These are phyloP conservation scores for Rubia tinctorum DNA, from an alignment of 305 asterid species.

Conservation along the genomic window DNA sequence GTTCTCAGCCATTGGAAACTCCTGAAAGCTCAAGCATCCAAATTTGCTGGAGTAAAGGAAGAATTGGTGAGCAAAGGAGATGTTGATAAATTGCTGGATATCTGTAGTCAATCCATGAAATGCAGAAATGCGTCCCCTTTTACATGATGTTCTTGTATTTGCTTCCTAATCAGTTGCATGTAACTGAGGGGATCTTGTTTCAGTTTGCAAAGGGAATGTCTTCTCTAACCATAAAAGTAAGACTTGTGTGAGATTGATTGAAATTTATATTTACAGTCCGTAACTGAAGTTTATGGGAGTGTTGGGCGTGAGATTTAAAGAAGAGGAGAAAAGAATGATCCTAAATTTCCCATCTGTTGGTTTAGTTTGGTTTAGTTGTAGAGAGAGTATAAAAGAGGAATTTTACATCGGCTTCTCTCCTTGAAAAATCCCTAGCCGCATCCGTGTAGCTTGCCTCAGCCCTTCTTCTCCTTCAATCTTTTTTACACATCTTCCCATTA, in stretches of 20 bases:
- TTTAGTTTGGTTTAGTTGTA: too few species aligned
- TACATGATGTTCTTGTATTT: background rate
- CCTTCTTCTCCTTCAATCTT: too few species aligned
- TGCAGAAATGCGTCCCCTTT: background rate
- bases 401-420: too few species aligned
- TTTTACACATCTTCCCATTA: too few species aligned
- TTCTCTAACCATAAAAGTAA: background rate
- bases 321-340: too few species aligned
- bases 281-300: too few species aligned
- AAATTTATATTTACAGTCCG: too few species aligned
- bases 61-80: constrained; percentile 43
- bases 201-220: background rate
- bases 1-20: constrained; percentile 54
- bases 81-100: constrained; percentile 54
- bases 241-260: background rate
- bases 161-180: background rate
- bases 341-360: too few species aligned
- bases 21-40: constrained; percentile 38
- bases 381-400: too few species aligned
- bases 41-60: constrained; percentile 26
- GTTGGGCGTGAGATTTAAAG: too few species aligned
- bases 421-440: too few species aligned
- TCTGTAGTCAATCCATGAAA: constrained; percentile 31
- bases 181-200: background rate
- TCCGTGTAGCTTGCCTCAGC: too few species aligned